phyloP scores from a whole-genome alignment of 2,329 filamentous ascomycete genomes.

The Pseudogymnoascus sp. region DNA sequence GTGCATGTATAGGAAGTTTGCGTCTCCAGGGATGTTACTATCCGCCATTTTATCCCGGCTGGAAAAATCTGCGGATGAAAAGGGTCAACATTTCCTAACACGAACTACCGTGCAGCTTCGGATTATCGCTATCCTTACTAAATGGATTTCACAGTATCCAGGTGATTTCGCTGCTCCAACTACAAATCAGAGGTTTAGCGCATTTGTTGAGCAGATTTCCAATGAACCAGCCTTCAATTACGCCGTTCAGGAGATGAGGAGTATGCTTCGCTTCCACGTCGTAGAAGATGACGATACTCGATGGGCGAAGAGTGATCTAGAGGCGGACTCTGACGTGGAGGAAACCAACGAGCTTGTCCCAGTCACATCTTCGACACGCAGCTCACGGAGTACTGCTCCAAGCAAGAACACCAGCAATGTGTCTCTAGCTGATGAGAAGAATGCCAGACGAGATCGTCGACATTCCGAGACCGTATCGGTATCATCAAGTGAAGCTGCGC shows the following conservation, averaged over 20 bases:
- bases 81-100: constrained; percentile 58
- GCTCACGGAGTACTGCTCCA: constrained; percentile 26
- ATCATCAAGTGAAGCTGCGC: constrained; percentile 18
- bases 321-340: constrained; percentile 36
- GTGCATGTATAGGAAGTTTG: constrained; percentile 89
- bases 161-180: constrained; percentile 80
- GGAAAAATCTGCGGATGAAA: constrained; percentile 59
- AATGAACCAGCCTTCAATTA: constrained; percentile 73
- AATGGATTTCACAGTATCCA: constrained; percentile 84
- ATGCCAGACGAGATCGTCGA: neutral
- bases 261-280: constrained; percentile 63
- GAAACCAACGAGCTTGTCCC: constrained; percentile 10
- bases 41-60: constrained; percentile 69
- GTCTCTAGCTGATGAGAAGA: constrained; percentile 37
- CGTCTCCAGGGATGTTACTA: constrained; percentile 69
- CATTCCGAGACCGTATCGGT: constrained; percentile 11
- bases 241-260: constrained; percentile 75
- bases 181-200: constrained; percentile 62
- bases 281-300: constrained; percentile 83
- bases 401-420: constrained; percentile 40
- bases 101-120: constrained; percentile 75
- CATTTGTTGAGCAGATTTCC: constrained; percentile 68
- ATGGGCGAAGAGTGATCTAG: constrained; percentile 75
- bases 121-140: constrained; percentile 73
- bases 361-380: constrained; percentile 16